Percentiles rank a stretch among this genome's conserved stretches.
phyloP scores from a whole-genome alignment of 2,329 filamentous ascomycete genomes.

The Ascocoryne sarcoides region DNA sequence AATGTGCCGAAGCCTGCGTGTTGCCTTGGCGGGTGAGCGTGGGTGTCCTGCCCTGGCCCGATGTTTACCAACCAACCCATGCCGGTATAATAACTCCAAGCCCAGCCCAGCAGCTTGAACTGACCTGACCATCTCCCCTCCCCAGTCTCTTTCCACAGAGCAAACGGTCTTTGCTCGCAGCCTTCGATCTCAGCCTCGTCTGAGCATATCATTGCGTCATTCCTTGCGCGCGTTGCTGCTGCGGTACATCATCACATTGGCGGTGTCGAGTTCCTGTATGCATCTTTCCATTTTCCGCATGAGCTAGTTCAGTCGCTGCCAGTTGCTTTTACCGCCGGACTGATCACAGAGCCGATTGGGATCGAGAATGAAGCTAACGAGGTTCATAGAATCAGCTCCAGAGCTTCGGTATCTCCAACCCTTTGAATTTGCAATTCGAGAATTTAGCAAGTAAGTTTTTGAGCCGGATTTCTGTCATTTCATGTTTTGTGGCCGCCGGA shows the following conservation, averaged over 20 bases:
- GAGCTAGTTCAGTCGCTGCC: too few species aligned
- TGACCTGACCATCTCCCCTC: constrained; percentile 13
- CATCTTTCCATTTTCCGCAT: constrained; percentile 12
- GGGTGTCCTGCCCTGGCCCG: constrained; percentile 5
- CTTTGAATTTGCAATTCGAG: neutral
- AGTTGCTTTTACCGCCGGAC: constrained; percentile 3
- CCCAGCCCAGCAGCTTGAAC: constrained; percentile 14
- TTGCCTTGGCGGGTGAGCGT: too few species aligned
- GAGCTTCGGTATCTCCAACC: neutral
- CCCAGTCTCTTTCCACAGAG: constrained; percentile 13
- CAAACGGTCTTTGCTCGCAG: constrained; percentile 11
- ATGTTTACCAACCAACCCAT: constrained; percentile 22
- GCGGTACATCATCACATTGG: constrained; percentile 6
- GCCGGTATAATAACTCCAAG: constrained; percentile 21
- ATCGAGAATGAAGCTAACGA: constrained; percentile 8
- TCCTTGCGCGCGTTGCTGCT: constrained; percentile 3
- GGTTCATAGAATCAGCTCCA: neutral
- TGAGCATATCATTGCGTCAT: constrained; percentile 13
- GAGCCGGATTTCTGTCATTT: too few species aligned
- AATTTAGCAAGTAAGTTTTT: too few species aligned
- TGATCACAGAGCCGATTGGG: constrained; percentile 2
- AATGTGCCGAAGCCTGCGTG: constrained; percentile 18
- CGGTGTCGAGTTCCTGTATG: constrained; percentile 8
- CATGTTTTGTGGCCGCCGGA: too few species aligned
- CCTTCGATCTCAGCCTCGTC: constrained; percentile 14